Conservation (phyloP, 2,329 filamentous ascomycete species). For the Iodosphaeria phyllophila region DNA sequence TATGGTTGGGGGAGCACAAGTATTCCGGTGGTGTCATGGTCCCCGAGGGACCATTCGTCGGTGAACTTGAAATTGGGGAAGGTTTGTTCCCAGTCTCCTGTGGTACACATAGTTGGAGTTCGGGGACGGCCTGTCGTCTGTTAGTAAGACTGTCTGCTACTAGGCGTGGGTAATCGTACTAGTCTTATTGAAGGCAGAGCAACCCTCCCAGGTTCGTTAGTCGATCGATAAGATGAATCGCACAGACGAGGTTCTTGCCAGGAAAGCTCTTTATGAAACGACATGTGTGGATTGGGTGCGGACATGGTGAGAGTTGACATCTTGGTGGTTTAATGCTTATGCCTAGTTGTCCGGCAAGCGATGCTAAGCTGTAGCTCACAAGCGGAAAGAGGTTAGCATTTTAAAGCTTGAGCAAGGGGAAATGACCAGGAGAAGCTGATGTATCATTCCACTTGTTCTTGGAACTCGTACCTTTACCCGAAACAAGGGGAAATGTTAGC, state of each 20-base stretch:
- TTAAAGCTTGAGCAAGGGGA: constrained; percentile 2
- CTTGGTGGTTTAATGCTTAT: constrained; percentile 14
- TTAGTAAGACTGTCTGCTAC: constrained; percentile 4
- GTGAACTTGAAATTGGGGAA: constrained; percentile 15
- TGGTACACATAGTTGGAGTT: constrained; percentile 18
- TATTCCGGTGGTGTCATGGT: constrained; percentile 25
- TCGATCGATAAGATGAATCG: constrained; percentile 16
- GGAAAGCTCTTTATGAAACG: constrained; percentile 19
- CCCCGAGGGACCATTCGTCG: constrained; percentile 12
- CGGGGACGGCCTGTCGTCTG: constrained; percentile 23
- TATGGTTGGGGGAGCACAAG: constrained; percentile 25
- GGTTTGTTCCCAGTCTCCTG: constrained; percentile 14
- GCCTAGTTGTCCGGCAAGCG: constrained; percentile 11
- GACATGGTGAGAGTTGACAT: constrained; percentile 33
- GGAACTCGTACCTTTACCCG: constrained; percentile 2
- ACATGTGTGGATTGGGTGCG: constrained; percentile 19
- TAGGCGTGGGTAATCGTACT: constrained; percentile 15
- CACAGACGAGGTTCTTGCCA: constrained; percentile 19
- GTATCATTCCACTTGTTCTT: no score
- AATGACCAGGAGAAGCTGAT: constrained; percentile 4
- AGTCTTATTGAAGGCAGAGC: constrained; percentile 33
- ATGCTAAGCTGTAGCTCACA: constrained; percentile 23
- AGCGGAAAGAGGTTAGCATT: constrained; percentile 5
- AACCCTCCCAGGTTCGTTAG: constrained; percentile 19
- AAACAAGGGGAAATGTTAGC: constrained; percentile 1